Percentiles rank a stretch among this genome's conserved stretches.
These are phyloP conservation scores for Mortierella sp. DNA, from an alignment of 371 early-diverging fungal species.

Conservation along the genomic window DNA sequence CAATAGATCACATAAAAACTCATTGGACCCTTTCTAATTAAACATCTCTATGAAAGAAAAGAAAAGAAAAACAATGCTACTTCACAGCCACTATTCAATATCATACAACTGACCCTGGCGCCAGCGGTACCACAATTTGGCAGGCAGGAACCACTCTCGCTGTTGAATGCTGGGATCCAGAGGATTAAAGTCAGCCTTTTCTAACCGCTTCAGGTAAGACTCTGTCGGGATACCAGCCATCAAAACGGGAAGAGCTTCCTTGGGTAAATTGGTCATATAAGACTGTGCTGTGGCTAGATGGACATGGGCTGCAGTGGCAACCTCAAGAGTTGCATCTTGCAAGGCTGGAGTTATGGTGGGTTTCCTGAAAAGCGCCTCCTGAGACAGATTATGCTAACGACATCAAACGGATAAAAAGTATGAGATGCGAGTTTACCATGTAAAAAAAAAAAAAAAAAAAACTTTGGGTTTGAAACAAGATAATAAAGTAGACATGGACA, in stretches of 20 bases:
- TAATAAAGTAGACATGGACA: background rate
- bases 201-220: conserved; percentile 70
- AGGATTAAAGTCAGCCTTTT: conserved; percentile 77
- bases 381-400: conserved; percentile 69
- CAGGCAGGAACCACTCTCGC: conserved; percentile 77
- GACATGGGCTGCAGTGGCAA: conserved; percentile 85
- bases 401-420: background rate
- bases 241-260: conserved; percentile 70
- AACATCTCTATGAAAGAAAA: background rate
- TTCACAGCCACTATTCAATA: conserved; percentile 13
- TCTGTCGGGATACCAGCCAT: conserved; percentile 72
- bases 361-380: conserved; percentile 77
- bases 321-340: conserved; percentile 80
- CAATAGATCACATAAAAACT: no score
- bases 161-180: conserved; percentile 69
- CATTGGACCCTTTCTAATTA: no score
- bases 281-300: conserved; percentile 82
- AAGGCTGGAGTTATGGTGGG: conserved; percentile 67
- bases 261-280: conserved; percentile 61
- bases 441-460: background rate
- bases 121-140: conserved; percentile 57
- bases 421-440: background rate
- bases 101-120: conserved; percentile 34
- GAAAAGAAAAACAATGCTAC: background rate
- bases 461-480: background rate